Evolutionary conservation across 1,284 basidiomycete genomes (phyloP), one percentile per base, ranked within the genome.

Genomic region (Leucoagaricus sp.): DNA sequence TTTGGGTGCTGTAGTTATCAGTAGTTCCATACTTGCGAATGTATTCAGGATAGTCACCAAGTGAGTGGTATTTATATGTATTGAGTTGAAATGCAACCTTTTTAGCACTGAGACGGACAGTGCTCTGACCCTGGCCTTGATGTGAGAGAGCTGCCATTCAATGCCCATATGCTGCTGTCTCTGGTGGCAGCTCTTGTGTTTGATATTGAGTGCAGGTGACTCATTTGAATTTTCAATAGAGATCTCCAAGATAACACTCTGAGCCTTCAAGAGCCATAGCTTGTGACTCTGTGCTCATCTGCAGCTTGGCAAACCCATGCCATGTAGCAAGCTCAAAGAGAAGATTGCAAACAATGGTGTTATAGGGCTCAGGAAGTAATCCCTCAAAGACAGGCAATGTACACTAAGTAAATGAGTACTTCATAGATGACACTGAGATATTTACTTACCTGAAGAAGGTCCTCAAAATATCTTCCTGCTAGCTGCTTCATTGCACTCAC

Each of bases 221-320:
- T 0, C 49, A 52, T 38, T 58, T 21, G 55, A 75, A 75, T 21
- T 63, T 54, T 6, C 65, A 64, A 7, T 72, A 53, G 0, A 46
- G 28, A 2, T 57, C 29, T 2, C 71, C 69, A 7, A 75, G 58
- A 2, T 56, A 53, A 0, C 54, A 63, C 2, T 69, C 72, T 2
- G 66, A 57, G 4, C 42, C 31, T 23, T 69, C 57, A 1, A 74
- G 61, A 9, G 58, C 58, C 1, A 26, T 31, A 0, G 74, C 34
- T 2, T 69, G 71, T 0, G 58, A 51, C 7, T 68, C 65, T 0
- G 72, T 75, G 52, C 75, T 74, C 21, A 72, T 53, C 0, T 70
- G 65, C 8, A 75, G 63, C 52, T 78, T 78, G 3, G 73, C 72
- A 2, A 73, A 62, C 0, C 59, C 65, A 63, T 77, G 75, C 72